Conservation (phyloP, 352 stramenopile species). For the Globisporangium nunn region DNA sequence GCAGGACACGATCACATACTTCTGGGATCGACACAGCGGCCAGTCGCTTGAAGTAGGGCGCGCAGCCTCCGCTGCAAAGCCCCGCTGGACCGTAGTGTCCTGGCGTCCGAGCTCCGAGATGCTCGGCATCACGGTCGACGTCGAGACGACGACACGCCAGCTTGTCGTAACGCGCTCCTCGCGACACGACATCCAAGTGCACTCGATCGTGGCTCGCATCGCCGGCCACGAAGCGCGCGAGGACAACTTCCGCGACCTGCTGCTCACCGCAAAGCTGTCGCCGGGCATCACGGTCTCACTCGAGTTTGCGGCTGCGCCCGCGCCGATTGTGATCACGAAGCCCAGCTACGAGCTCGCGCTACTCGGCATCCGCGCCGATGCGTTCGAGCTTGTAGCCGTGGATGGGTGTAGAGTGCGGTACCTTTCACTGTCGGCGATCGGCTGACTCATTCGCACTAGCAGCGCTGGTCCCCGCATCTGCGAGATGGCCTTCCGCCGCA, state of each 20-base stretch:
- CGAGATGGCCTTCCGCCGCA: slow-evolving; percentile 8
- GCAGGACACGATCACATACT: slow-evolving; percentile 4
- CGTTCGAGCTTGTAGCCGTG: slow-evolving; percentile 9
- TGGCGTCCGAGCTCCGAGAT: slow-evolving; percentile 6
- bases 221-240: slow-evolving; percentile 1
- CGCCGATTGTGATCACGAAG: slow-evolving; percentile 6
- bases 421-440: slow-evolving; percentile 4
- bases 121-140: slow-evolving; percentile 10
- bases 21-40: slow-evolving; percentile 2
- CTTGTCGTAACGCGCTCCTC: slow-evolving; percentile 7
- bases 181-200: slow-evolving; percentile 1
- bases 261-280: slow-evolving; percentile 1
- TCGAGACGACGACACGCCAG: slow-evolving; percentile 5
- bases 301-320: slow-evolving; percentile 3
- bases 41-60: slow-evolving; percentile 5
- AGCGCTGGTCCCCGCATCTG: not conserved
- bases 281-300: slow-evolving; percentile 5
- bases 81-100: not conserved
- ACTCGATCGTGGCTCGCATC: not conserved
- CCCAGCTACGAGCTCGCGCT: slow-evolving; percentile 8
- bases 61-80: not conserved
- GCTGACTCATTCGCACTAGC: slow-evolving; percentile 1
- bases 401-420: slow-evolving; percentile 5
- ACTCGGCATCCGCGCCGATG: slow-evolving; percentile 1
- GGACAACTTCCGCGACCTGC: slow-evolving; percentile 4